These are phyloP conservation scores for Venturia pyrina DNA, from an alignment of 2,329 filamentous ascomycete genomes.

Conservation along the genomic window DNA sequence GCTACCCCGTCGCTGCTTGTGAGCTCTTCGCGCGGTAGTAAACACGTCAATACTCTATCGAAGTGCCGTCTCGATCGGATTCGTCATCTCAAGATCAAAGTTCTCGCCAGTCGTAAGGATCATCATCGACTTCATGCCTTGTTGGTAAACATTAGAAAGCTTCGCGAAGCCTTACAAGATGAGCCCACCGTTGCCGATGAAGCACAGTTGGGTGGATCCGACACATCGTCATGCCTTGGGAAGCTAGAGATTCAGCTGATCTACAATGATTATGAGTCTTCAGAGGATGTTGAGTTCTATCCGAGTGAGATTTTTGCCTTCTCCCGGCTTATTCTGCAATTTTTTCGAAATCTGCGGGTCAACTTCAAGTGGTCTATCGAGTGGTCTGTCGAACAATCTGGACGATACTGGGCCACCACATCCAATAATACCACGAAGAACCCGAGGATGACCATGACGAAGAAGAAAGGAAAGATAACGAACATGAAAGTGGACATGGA, in stretches of 20 bases:
- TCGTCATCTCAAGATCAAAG: neutral
- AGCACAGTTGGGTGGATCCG: neutral
- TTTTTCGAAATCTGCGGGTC: neutral
- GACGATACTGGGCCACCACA: neutral
- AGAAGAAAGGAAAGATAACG: neutral
- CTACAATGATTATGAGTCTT: neutral
- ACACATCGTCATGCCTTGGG: neutral
- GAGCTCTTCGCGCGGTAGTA: neutral
- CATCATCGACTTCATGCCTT: neutral
- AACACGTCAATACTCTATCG: neutral
- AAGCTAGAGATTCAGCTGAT: neutral
- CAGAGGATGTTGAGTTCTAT: neutral
- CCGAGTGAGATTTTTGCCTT: neutral
- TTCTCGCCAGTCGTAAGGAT: neutral
- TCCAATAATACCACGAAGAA: neutral
- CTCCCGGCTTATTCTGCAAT: neutral
- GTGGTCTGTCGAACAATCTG: neutral
- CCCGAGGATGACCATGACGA: neutral
- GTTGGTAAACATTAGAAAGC: neutral
- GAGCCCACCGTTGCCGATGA: neutral
- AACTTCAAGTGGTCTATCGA: neutral
- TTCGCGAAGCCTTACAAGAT: neutral
- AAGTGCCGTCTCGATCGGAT: neutral
- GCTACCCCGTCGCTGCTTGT: neutral
- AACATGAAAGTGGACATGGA: neutral